Conservation (phyloP, 257 asterid species). For the Nicotiana tomentosiformis region DNA sequence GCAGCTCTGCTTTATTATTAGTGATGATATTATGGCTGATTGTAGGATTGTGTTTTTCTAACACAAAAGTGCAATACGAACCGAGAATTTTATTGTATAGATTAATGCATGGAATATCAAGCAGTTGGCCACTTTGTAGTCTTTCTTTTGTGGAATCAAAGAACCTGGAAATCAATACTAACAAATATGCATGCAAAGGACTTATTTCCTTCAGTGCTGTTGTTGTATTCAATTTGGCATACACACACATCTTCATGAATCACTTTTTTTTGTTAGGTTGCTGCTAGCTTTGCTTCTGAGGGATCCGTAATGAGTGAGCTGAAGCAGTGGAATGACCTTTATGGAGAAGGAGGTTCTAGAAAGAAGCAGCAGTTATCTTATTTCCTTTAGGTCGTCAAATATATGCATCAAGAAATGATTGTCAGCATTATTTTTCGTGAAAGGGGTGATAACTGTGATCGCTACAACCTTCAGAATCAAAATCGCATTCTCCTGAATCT, state of each 20-base stretch:
- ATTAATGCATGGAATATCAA: neutral
- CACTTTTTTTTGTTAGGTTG: slow-evolving; percentile 42
- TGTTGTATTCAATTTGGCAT: neutral
- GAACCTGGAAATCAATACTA: neutral
- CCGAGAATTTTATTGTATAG: neutral
- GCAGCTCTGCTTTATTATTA: neutral
- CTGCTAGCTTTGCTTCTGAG: slow-evolving; percentile 91
- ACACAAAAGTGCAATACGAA: neutral
- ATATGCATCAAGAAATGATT: slow-evolving; percentile 4
- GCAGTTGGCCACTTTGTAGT: neutral
- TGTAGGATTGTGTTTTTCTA: neutral
- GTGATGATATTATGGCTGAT: neutral
- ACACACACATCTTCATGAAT: neutral
- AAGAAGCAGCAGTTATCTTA: slow-evolving; percentile 80
- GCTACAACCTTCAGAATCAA: slow-evolving; percentile 1
- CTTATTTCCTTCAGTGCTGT: neutral
- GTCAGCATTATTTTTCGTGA: neutral
- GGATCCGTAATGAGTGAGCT: slow-evolving; percentile 88
- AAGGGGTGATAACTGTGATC: slow-evolving; percentile 5
- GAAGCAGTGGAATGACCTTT: slow-evolving; percentile 89
- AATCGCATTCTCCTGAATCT: neutral
- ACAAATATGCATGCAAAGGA: neutral
- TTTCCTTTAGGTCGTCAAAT: slow-evolving; percentile 46
- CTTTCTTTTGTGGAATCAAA: neutral
- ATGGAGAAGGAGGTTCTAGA: slow-evolving; percentile 96